These are phyloP conservation scores for Pythium myriotylum DNA, from an alignment of 352 stramenopile species.

Conservation along the genomic window DNA sequence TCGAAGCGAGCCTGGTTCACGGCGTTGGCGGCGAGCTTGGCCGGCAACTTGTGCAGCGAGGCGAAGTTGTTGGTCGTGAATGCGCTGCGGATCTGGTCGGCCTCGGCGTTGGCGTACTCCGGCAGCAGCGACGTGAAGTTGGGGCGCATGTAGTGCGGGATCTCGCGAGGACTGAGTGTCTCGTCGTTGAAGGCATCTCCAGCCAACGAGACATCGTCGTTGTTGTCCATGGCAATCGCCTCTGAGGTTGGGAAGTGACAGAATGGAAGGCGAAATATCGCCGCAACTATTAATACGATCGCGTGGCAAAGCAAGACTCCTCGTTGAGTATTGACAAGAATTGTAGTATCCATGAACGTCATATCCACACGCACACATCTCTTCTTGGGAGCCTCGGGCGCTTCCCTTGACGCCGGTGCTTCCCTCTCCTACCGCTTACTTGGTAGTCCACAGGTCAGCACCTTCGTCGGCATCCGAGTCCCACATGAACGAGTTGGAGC, in stretches of 20 bases:
- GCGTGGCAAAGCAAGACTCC: not conserved
- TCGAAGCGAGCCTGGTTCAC: constrained; percentile 72
- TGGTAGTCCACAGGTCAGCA: constrained; percentile 77
- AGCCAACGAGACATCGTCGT: constrained; percentile 5
- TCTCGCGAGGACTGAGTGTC: not conserved
- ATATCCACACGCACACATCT: too few relatives aligned
- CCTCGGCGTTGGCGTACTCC: constrained; percentile 78
- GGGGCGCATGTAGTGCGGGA: constrained; percentile 81
- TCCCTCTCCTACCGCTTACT: constrained; percentile 35
- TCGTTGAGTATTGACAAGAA: too few relatives aligned
- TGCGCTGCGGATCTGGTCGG: constrained; percentile 75
- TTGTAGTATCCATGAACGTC: too few relatives aligned
- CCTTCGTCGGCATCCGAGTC: constrained; percentile 82
- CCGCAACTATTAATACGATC: constrained; percentile 5
- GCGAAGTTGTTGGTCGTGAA: constrained; percentile 70
- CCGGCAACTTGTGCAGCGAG: constrained; percentile 69
- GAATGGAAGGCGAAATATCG: not conserved
- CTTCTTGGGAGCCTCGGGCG: not conserved
- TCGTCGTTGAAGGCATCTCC: constrained; percentile 7
- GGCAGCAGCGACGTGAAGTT: constrained; percentile 83
- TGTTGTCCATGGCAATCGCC: constrained; percentile 11
- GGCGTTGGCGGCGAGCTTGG: constrained; percentile 49
- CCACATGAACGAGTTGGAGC: constrained; percentile 89
- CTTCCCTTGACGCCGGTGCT: not conserved
- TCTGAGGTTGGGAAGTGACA: too few relatives aligned